These are phyloP conservation scores for Sphaceloma murrayae DNA, from an alignment of 2,329 filamentous ascomycete species.

Conservation along the genomic window DNA sequence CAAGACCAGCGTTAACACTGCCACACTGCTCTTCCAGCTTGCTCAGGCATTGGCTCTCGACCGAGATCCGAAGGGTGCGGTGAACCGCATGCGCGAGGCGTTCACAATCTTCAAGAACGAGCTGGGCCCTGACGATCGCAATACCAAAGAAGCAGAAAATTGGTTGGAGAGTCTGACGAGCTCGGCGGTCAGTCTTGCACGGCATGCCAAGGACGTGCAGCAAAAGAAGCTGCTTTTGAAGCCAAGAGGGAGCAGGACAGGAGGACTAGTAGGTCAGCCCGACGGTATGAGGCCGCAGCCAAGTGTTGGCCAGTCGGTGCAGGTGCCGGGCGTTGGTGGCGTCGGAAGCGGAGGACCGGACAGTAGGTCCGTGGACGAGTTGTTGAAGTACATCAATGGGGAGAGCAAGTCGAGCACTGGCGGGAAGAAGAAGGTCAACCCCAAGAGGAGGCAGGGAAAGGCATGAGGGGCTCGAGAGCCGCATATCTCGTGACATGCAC, in stretches of 20 bases:
- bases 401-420: conserved; percentile 33
- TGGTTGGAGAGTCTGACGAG: conserved; percentile 96
- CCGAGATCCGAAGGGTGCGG: conserved; percentile 83
- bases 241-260: conserved; percentile 38
- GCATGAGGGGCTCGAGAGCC: conserved; percentile 4
- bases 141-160: conserved; percentile 94
- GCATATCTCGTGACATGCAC: no score
- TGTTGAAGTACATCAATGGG: conserved; percentile 91
- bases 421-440: conserved; percentile 40
- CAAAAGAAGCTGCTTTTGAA: conserved; percentile 40
- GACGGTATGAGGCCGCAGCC: conserved; percentile 53
- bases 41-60: conserved; percentile 94
- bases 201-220: conserved; percentile 81
- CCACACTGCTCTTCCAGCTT: conserved; percentile 92
- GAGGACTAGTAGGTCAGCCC: conserved; percentile 30
- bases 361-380: conserved; percentile 75
- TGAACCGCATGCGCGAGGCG: conserved; percentile 88
- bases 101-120: conserved; percentile 89
- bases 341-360: conserved; percentile 30
- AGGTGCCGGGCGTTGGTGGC: conserved; percentile 13
- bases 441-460: conserved; percentile 29
- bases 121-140: conserved; percentile 83
- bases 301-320: conserved; percentile 47
- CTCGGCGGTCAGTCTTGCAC: conserved; percentile 88
- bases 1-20: conserved; percentile 81